These are phyloP conservation scores for Paramecium sexaurelia DNA, from an alignment of 73 alveolate genomes.

Conservation along the genomic window DNA sequence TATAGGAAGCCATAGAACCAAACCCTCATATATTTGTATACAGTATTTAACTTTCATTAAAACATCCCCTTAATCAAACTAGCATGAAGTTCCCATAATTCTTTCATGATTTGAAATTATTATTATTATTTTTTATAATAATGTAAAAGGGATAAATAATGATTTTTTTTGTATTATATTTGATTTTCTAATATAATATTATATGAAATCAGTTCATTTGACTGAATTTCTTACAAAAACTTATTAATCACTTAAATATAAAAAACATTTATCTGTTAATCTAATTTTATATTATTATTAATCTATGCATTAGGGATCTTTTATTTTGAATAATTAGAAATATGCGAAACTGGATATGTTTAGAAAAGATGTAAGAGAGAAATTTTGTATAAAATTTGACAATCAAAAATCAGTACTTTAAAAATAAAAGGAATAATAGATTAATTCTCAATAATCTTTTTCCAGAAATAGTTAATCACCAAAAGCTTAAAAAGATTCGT, in stretches of 20 bases:
- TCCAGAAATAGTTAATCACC: constrained; percentile 5
- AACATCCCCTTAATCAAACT: too few relatives aligned
- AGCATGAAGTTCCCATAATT: too few relatives aligned
- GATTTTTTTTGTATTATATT: too few relatives aligned
- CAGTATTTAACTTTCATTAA: too few relatives aligned
- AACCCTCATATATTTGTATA: too few relatives aligned
- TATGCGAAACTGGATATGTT: background rate
- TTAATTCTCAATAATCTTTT: background rate
- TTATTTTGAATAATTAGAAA: background rate
- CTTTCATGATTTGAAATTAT: too few relatives aligned
- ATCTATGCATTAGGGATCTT: background rate
- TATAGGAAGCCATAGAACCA: too few relatives aligned
- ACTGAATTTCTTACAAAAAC: too few relatives aligned
- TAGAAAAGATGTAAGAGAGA: background rate
- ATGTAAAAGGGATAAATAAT: too few relatives aligned
- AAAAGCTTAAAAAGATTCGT: background rate
- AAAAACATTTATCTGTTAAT: background rate
- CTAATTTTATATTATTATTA: background rate
- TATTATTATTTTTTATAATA: too few relatives aligned
- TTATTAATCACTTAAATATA: background rate
- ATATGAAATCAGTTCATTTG: too few relatives aligned
- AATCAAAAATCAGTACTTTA: background rate
- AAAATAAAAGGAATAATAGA: background rate
- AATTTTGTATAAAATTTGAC: background rate
- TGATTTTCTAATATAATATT: too few relatives aligned